Evolutionary conservation across 306 rosid genomes (phyloP).

Genomic region (Prunus kanzakura): DNA sequence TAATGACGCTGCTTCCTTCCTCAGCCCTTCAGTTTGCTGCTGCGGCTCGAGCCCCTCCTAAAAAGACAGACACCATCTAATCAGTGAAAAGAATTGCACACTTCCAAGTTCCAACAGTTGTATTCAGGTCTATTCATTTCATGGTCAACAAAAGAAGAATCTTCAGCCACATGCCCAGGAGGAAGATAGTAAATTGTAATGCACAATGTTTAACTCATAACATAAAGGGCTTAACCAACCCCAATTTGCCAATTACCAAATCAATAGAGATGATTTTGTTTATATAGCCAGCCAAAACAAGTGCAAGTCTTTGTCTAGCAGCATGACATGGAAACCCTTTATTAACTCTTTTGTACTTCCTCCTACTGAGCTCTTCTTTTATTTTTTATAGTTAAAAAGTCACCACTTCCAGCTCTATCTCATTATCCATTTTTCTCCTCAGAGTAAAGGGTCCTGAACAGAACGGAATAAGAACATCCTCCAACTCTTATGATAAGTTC

Average conservation of each 20-base stretch:
- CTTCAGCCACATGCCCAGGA: neutral
- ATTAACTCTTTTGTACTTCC: neutral
- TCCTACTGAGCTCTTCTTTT: neutral
- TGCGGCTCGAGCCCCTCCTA: slow-evolving; percentile 55
- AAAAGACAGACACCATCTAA: slow-evolving; percentile 19
- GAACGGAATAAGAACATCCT: neutral
- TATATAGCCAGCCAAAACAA: neutral
- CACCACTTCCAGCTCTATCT: neutral
- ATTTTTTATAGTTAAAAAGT: neutral
- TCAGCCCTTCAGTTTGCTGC: slow-evolving; percentile 46
- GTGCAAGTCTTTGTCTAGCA: neutral
- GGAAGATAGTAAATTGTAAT: neutral
- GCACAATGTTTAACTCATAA: neutral
- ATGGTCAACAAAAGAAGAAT: neutral
- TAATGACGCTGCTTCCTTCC: slow-evolving; percentile 12
- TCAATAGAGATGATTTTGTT: neutral
- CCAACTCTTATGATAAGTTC: neutral
- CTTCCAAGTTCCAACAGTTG: neutral
- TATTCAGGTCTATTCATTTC: neutral
- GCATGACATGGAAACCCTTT: neutral
- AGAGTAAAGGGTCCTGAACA: neutral
- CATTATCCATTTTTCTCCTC: neutral
- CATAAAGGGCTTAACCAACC: neutral
- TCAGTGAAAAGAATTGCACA: slow-evolving; percentile 19
- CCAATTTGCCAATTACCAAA: neutral